Conservation (phyloP, 139 green algal genomes). For the Yamagishiella unicocca region DNA sequence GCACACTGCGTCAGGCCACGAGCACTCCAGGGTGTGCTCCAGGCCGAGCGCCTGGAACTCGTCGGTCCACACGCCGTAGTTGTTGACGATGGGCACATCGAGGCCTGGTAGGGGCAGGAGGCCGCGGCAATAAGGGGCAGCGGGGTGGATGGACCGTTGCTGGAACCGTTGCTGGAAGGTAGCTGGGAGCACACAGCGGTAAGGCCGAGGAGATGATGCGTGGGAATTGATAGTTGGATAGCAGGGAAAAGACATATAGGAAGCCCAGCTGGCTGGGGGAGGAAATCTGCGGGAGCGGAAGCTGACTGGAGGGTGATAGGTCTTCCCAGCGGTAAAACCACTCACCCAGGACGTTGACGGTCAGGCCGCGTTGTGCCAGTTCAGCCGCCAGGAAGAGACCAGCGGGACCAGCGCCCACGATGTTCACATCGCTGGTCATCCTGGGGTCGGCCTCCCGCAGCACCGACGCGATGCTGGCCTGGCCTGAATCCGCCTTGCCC, state of each 20-base stretch:
- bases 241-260: too few relatives aligned
- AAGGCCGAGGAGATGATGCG: too few relatives aligned
- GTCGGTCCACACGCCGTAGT: constrained; percentile 94
- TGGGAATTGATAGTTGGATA: too few relatives aligned
- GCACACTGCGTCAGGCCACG: constrained; percentile 75
- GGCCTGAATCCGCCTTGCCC: constrained; percentile 75
- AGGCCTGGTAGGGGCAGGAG: constrained; percentile 62
- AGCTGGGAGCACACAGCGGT: too few relatives aligned
- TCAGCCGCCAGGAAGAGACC: constrained; percentile 91
- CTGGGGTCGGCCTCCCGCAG: constrained; percentile 53
- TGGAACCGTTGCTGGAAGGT: too few relatives aligned
- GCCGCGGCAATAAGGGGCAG: not conserved
- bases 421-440: constrained; percentile 68
- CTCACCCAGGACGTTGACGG: constrained; percentile 79
- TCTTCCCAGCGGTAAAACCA: too few relatives aligned
- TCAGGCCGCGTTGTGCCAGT: constrained; percentile 82
- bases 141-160: not conserved
- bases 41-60: constrained; percentile 84
- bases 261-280: too few relatives aligned
- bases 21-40: constrained; percentile 71
- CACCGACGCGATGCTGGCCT: constrained; percentile 66
- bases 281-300: not conserved
- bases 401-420: constrained; percentile 93
- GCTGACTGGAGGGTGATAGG: not conserved
- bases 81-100: constrained; percentile 92